Evolutionary conservation across 78 protist species (phyloP).

Genomic region (Bodo saltans): DNA sequence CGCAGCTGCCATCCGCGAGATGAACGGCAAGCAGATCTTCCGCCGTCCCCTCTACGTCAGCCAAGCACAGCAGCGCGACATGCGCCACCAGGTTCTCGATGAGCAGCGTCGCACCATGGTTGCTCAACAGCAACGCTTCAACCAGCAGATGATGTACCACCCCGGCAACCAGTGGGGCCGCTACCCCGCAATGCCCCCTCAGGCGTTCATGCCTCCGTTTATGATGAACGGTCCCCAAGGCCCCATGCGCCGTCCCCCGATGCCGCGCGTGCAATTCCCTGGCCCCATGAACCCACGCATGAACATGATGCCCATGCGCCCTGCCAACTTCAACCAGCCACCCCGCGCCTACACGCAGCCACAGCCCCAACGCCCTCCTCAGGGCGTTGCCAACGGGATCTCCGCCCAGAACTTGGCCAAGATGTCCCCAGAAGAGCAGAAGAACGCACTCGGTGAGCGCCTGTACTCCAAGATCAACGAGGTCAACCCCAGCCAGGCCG

Average conservation of each 20-base stretch:
- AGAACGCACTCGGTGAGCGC: conserved; percentile 75
- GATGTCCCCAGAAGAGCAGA: conserved; percentile 28
- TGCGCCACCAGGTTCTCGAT: conserved; percentile 73
- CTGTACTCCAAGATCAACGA: conserved; percentile 66
- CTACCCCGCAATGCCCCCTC: not conserved
- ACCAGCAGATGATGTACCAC: not conserved
- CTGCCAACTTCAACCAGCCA: not conserved
- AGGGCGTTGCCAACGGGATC: not conserved
- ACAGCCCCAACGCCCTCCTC: not conserved
- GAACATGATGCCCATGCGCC: not conserved
- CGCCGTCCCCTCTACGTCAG: conserved; percentile 92
- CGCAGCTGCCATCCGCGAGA: conserved; percentile 80
- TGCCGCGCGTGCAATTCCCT: not conserved
- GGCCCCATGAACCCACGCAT: not conserved
- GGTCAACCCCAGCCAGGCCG: conserved; percentile 53
- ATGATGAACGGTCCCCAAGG: conserved; percentile 3
- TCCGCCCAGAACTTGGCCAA: conserved; percentile 8
- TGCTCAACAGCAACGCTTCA: not conserved
- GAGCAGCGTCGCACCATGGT: conserved; percentile 46
- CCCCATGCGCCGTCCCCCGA: not conserved
- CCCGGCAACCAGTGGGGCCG: not conserved
- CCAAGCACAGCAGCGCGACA: conserved; percentile 83
- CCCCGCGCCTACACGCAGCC: not conserved
- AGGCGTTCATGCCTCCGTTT: not conserved
- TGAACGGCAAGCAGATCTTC: conserved; percentile 82